These are phyloP conservation scores for Prunus mongolica DNA, from an alignment of 306 rosid genomes.

Conservation along the genomic window DNA sequence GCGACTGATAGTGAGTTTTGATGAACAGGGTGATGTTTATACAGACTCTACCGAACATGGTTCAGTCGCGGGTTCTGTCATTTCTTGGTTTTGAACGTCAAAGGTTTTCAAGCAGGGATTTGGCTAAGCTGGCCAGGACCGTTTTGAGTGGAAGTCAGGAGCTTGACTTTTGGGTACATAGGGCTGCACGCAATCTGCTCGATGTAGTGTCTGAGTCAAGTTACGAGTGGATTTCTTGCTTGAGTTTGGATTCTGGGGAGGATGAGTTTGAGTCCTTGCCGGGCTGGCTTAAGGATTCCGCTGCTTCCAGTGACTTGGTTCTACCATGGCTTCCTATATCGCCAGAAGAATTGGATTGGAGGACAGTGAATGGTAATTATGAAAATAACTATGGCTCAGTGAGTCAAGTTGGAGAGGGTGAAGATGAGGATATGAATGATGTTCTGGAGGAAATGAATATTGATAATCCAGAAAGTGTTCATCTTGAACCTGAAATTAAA, in stretches of 20 bases:
- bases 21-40: conserved; percentile 31
- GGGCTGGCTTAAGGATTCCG: conserved; percentile 20
- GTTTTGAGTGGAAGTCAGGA: conserved; percentile 15
- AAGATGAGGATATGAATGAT: conserved; percentile 22
- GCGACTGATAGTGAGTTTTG: neutral
- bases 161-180: conserved; percentile 37
- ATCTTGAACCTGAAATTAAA: conserved; percentile 23
- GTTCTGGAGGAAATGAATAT: conserved; percentile 18
- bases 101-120: conserved; percentile 21
- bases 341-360: conserved; percentile 14
- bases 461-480: conserved; percentile 10
- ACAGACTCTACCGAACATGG: conserved; percentile 34
- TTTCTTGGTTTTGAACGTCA: conserved; percentile 28
- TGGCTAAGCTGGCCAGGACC: conserved; percentile 23
- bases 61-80: conserved; percentile 30
- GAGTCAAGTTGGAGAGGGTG: conserved; percentile 10
- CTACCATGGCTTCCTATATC: conserved; percentile 39
- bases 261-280: conserved; percentile 41
- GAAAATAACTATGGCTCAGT: neutral
- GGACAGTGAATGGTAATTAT: neutral
- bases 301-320: conserved; percentile 1
- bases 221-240: conserved; percentile 30
- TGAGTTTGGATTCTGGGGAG: conserved; percentile 30
- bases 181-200: conserved; percentile 32
- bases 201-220: conserved; percentile 25